phyloP scores from a whole-genome alignment of 139 green algal genomes.

The Pleodorina starrii region DNA sequence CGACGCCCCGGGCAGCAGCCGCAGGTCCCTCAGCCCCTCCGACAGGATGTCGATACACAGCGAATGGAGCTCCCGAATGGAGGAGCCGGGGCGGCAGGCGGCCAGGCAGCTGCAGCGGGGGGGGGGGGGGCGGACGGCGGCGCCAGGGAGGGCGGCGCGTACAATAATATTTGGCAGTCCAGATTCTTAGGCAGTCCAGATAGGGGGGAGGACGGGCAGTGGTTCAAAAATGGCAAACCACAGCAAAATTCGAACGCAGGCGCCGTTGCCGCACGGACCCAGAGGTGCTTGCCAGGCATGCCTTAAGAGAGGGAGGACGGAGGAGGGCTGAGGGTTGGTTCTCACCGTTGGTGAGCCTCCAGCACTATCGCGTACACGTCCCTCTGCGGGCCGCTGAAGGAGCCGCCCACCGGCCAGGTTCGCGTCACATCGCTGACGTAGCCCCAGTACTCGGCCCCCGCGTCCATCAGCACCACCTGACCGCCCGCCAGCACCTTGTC shows the following conservation, averaged over 20 bases:
- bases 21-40: conserved; percentile 51
- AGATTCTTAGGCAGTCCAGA: background rate
- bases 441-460: conserved; percentile 89
- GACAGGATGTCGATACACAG: conserved; percentile 55
- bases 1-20: conserved; percentile 44
- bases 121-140: background rate
- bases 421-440: conserved; percentile 92
- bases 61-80: conserved; percentile 66
- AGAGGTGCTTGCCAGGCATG: too few relatives aligned
- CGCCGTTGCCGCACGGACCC: too few relatives aligned
- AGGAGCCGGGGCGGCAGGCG: conserved; percentile 65
- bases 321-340: too few relatives aligned
- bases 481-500: conserved; percentile 79
- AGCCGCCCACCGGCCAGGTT: conserved; percentile 84
- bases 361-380: conserved; percentile 86
- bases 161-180: too few relatives aligned
- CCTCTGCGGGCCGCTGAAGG: conserved; percentile 74
- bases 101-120: conserved; percentile 63
- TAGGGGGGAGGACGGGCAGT: background rate
- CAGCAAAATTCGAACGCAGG: too few relatives aligned
- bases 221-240: too few relatives aligned
- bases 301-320: too few relatives aligned
- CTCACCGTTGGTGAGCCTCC: conserved; percentile 67
- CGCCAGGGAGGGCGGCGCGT: too few relatives aligned
- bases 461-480: conserved; percentile 93